A percentile compares a stretch with the other conserved stretches of the same genome.
Evolutionary conservation across 306 rosid genomes (phyloP).

Genomic region (Hippophae gyantsensis): DNA sequence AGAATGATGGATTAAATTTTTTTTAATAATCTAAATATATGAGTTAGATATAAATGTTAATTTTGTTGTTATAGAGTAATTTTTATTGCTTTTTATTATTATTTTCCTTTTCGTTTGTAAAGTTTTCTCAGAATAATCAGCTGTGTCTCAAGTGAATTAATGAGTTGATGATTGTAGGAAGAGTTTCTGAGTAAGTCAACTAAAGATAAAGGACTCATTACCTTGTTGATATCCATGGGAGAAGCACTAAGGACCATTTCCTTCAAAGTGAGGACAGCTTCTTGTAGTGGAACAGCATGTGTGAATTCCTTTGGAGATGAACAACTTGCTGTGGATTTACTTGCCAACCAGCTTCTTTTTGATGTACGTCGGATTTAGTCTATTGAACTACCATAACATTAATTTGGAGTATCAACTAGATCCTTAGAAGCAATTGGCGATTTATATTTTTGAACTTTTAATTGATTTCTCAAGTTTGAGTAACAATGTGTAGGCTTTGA

Average conservation of each 20-base stretch:
- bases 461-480: not conserved
- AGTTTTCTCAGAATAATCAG: too few relatives aligned
- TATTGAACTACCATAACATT: not conserved
- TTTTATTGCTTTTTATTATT: too few relatives aligned
- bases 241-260: constrained; percentile 91
- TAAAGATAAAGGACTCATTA: constrained; percentile 72
- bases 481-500: constrained; percentile 52
- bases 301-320: constrained; percentile 95
- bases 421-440: too few relatives aligned
- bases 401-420: too few relatives aligned
- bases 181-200: constrained; percentile 82
- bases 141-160: not conserved
- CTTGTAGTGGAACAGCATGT: constrained; percentile 98
- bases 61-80: too few relatives aligned
- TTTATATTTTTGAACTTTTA: too few relatives aligned
- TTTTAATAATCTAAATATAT: too few relatives aligned
- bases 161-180: constrained; percentile 43
- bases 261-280: constrained; percentile 94
- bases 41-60: too few relatives aligned
- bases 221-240: constrained; percentile 80
- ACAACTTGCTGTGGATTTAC: constrained; percentile 96
- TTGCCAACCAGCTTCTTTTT: constrained; percentile 82
- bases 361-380: constrained; percentile 37
- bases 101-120: too few relatives aligned
- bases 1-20: too few relatives aligned